Base-by-base conservation (phyloP, 202 grass and related monocot species). In the Dendrocalamus latiflorus region DNA sequence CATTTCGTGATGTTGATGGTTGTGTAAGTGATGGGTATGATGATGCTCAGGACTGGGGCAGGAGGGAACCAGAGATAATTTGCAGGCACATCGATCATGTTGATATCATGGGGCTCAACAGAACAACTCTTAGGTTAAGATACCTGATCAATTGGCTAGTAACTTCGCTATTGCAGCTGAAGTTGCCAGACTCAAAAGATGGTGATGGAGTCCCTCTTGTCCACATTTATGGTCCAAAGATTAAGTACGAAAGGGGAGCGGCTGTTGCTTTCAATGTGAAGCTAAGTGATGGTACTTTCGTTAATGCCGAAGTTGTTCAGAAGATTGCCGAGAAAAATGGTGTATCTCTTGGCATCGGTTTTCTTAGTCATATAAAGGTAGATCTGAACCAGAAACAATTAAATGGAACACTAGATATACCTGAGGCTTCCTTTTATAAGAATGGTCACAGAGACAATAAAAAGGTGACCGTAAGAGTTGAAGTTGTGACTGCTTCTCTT, bases 201-300 rank as follows among this genome's bases (percentile, higher is more conserved):
- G 81, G 73, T 68, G 86, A 89, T 79, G 81, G 51, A 62, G 51
- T 84, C 45, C 80, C 89, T 77, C 85, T 99, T 65, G 91, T 99
- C 54, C 85, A 91, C 28, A 94, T 99, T 43, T 99, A 99, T 86
- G 97, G 97, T 14, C 97, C 96, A 34, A 99, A 99, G 74, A 99
- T 99, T 49, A 99, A 99, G 89, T 99, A 99, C 43, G 97, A 99
- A 91, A 99, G 97, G 75, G 97, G 97, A 78, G 93, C 97, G 10
- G 89, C 97, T 22, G 93, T 99, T 78, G 97, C 97, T 83, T 99
- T 99, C 79, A 99, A 99, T 85, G 86, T 99, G 73, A 96, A 92
- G 50, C 83, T 94, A 90, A 90, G 72, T 56, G 89, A 78, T 74
- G 89, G 88, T 60, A 77, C 65, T 49, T 90, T 89, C 28, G 73